Evolutionary conservation across 2,329 filamentous ascomycete species (phyloP).

Genomic region (Cylindrodendrum hubeiense): DNA sequence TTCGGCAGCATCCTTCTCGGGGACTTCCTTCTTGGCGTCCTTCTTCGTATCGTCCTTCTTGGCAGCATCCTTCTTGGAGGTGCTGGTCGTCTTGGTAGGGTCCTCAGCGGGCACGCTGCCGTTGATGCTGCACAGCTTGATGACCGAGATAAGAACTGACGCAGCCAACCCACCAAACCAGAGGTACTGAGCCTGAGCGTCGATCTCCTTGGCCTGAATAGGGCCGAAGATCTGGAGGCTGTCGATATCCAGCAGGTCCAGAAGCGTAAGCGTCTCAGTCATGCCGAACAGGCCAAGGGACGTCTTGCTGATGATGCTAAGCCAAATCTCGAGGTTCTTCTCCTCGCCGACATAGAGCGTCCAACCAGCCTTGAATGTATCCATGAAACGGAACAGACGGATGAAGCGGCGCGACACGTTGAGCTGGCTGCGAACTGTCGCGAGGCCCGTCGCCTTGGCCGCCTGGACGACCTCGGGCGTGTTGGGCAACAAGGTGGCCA

Average conservation of each 20-base stretch:
- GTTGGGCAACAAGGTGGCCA: constrained; percentile 49
- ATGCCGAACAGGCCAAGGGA: constrained; percentile 76
- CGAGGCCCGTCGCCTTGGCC: constrained; percentile 49
- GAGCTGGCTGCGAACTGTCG: constrained; percentile 55
- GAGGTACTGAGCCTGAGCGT: constrained; percentile 74
- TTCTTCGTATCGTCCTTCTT: constrained; percentile 26
- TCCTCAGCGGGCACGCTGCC: constrained; percentile 41
- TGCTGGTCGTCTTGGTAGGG: constrained; percentile 28
- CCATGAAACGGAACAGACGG: constrained; percentile 76
- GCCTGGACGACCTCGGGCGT: constrained; percentile 35
- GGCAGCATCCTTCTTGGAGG: constrained; percentile 30
- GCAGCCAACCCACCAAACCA: constrained; percentile 75
- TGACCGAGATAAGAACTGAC: constrained; percentile 58
- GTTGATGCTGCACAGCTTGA: constrained; percentile 55
- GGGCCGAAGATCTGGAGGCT: constrained; percentile 66
- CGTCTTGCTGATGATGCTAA: constrained; percentile 69
- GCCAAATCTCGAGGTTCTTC: constrained; percentile 53
- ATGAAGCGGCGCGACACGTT: constrained; percentile 71
- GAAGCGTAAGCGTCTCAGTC: constrained; percentile 73
- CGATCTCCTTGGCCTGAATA: constrained; percentile 59
- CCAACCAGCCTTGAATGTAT: constrained; percentile 67
- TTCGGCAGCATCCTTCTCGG: constrained; percentile 35
- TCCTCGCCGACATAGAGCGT: constrained; percentile 50
- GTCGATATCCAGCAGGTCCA: constrained; percentile 61
- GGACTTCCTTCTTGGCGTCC: constrained; percentile 25